Base-by-base conservation (phyloP, 2,329 filamentous ascomycete species). In the Didymella lethalis region DNA sequence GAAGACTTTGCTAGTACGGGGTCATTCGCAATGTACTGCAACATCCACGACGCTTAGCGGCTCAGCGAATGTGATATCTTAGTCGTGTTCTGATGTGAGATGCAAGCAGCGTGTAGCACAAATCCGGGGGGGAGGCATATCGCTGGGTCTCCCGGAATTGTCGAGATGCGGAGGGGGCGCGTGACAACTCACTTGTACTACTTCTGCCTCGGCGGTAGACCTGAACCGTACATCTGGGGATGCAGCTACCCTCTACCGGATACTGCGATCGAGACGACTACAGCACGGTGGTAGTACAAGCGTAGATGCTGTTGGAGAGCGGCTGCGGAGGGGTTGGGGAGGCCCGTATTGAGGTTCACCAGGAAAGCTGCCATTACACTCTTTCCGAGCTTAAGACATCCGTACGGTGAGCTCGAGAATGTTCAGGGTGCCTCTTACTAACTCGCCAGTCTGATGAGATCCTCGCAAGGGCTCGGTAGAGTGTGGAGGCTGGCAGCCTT, bases 1-100 rank as follows among this genome's bases (percentile, higher is more conserved):
- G 52, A 56, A 60, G 45, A 60, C 40, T 60, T 46, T 60, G 57
- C 52, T 48, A 56, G 57, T 32, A 55, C 48, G 51, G 43, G 51
- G 44, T 51, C 44, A 44, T 47, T 23, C 18, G 44, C 36, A 23
- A 41, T 45, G 25, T 45, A 20, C 41, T 28, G 23, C 31, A 29
- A 54, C 31, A 25, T 26, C 50, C 50, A 46, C 56, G n/a, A 46
- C 47, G 47, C 47, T 29, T 40, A 52, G 51, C 45, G 34, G 52
- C 34, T 40, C 20, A 48, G 46, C 38, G 40, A 34, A 34, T 20
- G 32, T 44, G 38, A 31, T 34, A 23, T 25, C 26, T 23, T 7
- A 25, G 32, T 6, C 14, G 20, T 16, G 20, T 26, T 54, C 41
- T 51, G 47, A 54, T 43, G 57, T 59, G 48, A 59, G 57, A 55